Evolutionary conservation across 2,329 filamentous ascomycete genomes (phyloP).

Genomic region (Pseudogymnoascus sp.): DNA sequence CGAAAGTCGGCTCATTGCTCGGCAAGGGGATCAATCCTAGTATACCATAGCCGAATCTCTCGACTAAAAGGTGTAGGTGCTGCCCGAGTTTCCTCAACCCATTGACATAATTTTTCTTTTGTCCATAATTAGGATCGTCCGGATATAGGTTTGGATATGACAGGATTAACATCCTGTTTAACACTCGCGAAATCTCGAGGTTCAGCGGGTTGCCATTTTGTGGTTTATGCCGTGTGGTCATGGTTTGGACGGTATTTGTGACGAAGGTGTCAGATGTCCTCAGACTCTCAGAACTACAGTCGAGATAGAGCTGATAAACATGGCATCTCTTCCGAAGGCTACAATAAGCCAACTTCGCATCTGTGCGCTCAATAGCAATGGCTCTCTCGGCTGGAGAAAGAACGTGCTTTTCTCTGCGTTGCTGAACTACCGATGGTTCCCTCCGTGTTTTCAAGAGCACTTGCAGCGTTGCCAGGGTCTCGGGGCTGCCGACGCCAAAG

Average conservation of each 20-base stretch:
- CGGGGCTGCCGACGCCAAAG: neutral
- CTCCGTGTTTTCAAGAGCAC: neutral
- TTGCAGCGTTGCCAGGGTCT: neutral
- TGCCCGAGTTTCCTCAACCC: neutral
- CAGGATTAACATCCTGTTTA: neutral
- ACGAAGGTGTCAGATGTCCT: neutral
- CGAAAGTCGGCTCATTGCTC: neutral
- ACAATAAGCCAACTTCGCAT: neutral
- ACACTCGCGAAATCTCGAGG: neutral
- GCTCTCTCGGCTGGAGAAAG: neutral
- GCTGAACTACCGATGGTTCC: neutral
- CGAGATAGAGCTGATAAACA: neutral
- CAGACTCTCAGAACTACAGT: neutral
- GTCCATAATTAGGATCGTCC: neutral
- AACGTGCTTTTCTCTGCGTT: neutral
- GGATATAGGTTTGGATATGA: neutral
- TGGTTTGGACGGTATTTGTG: neutral
- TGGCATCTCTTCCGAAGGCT: neutral
- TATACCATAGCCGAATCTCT: neutral
- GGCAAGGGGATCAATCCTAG: neutral
- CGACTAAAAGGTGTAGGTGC: neutral
- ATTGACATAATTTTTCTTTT: neutral
- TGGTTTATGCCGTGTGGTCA: neutral
- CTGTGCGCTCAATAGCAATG: neutral
- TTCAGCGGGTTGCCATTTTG: neutral